These are phyloP conservation scores for Xylaria venustula DNA, from an alignment of 495 filamentous ascomycete species.

Conservation along the genomic window DNA sequence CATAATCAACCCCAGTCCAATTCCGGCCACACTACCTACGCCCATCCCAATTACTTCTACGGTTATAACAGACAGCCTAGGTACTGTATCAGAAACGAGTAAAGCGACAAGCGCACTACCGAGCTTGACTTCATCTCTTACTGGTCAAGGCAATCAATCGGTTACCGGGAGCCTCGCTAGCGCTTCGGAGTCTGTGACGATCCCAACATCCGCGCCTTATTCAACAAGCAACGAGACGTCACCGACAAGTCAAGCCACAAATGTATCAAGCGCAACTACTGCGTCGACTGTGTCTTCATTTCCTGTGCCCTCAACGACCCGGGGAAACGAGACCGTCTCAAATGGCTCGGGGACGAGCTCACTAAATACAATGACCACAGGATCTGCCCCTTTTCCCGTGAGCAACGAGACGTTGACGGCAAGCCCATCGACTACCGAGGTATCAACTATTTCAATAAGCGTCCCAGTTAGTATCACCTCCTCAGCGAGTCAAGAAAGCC, in stretches of 20 bases:
- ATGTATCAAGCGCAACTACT: not conserved
- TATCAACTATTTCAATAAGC: conserved; percentile 1
- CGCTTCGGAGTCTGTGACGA: not conserved
- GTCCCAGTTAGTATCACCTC: not conserved
- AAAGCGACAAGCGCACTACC: not conserved
- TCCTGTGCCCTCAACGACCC: not conserved
- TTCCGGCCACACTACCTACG: not conserved
- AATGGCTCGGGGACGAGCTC: conserved; percentile 11
- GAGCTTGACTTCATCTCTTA: not conserved
- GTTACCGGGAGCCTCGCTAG: not conserved
- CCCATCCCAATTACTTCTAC: not conserved
- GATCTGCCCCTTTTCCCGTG: conserved; percentile 16
- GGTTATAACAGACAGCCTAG: not conserved
- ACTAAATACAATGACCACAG: conserved; percentile 9
- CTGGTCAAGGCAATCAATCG: not conserved
- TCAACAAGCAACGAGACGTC: not conserved
- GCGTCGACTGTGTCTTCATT: not conserved
- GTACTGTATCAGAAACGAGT: not conserved
- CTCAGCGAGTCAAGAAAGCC: not conserved
- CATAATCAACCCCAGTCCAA: not conserved
- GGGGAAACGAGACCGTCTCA: conserved; percentile 1
- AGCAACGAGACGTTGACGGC: conserved; percentile 20
- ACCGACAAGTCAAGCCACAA: not conserved
- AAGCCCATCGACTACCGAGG: conserved; percentile 13
- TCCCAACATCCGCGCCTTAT: not conserved